Evolutionary conservation across 225 moss, liverwort and hornwort species (phyloP).

Genomic region (Marchantia polymorpha): DNA sequence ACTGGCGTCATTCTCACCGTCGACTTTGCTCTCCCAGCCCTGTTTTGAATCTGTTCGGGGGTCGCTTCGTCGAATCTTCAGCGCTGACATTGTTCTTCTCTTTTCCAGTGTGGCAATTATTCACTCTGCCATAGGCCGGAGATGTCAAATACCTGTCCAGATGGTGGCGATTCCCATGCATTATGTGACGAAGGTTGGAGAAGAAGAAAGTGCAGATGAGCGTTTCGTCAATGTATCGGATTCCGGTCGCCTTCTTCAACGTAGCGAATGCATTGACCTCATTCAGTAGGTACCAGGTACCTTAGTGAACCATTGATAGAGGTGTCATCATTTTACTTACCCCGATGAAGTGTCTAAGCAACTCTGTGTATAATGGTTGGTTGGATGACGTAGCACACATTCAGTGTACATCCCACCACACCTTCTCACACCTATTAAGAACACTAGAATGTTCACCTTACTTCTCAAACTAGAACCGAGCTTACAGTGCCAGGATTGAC

Average conservation of each 20-base stretch:
- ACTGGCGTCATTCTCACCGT: neutral
- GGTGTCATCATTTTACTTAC: neutral
- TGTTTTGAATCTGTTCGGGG: neutral
- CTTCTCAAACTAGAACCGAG: neutral
- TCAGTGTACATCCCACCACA: neutral
- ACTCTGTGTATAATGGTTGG: neutral
- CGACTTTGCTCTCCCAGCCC: neutral
- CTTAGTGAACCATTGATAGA: slow-evolving; percentile 36
- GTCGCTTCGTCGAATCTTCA: neutral
- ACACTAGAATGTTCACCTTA: too few species aligned
- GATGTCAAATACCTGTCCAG: slow-evolving; percentile 55
- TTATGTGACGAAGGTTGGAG: slow-evolving; percentile 54
- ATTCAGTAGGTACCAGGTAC: slow-evolving; percentile 65
- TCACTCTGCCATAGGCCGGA: slow-evolving; percentile 57
- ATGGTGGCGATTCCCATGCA: slow-evolving; percentile 57
- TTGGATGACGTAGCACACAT: too few species aligned
- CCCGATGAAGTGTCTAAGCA: neutral
- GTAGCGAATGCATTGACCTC: slow-evolving; percentile 56
- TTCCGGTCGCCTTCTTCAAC: slow-evolving; percentile 50
- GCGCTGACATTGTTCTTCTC: neutral
- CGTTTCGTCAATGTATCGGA: slow-evolving; percentile 52
- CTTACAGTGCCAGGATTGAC: neutral
- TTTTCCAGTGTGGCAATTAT: slow-evolving; percentile 54
- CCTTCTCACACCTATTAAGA: too few species aligned
- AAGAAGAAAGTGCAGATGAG: slow-evolving; percentile 44